Base-by-base conservation (phyloP, 2,329 filamentous ascomycete species). In the Cladosporium sp. region DNA sequence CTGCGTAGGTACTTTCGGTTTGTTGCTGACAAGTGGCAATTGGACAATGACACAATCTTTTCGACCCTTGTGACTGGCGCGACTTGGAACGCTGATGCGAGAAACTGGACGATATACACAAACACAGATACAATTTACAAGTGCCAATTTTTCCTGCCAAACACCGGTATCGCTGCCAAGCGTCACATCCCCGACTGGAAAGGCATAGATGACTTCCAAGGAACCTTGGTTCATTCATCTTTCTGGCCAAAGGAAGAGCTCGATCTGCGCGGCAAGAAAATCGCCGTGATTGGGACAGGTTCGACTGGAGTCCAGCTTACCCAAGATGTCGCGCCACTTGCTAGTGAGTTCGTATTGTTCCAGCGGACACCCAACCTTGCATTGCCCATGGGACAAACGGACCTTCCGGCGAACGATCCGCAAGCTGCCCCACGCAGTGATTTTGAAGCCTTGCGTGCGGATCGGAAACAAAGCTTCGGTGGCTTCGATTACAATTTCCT, bases 331-430 rank as follows among this genome's bases (percentile, higher is more conserved):
- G 65, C 66, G 42, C 67, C 67, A 30, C 61, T 65, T 11, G 64
- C 63, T 11, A 51, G 50, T 1, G 73, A 69, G 2, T 69, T 88
- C 1, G 77, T 74, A 1, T 82, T 88, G 25, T 88, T 87, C 70
- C 84, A 88, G 65, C 78, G 86, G 14, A 88, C 85, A 0, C 86
- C 86, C 0, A 88, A 88, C 59, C 74, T 86, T 3, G 83, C 83
- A 0, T 65, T 88, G 1, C 84, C 85, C 0, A 86, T 88, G 82
- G 75, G 78, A 3, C 78, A 80, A 58, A 12, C 8, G 7, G 30
- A 34, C 30, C 30, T 34, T 12, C 7, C 30, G 8, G 11, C 3
- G 9, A 9, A 3, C 30, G 11, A 8, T 12, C 5, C 42, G 20
- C 42, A 11, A 45, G 20, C 19, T 45, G 72, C 75, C 3, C 30